Base-by-base conservation (phyloP, 108 stramenopile species). In the Chaetoceros muelleri region DNA sequence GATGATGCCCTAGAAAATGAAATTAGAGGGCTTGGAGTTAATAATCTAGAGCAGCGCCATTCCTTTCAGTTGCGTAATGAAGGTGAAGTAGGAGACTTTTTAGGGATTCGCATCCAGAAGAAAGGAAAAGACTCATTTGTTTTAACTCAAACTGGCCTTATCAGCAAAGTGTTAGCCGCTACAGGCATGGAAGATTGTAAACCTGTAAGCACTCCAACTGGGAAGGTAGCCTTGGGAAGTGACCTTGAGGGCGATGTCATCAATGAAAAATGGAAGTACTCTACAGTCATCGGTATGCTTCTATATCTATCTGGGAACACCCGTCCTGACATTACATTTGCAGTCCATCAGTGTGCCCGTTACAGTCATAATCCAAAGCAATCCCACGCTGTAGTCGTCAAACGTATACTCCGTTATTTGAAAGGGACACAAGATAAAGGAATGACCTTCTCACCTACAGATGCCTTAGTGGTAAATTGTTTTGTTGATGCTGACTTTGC, bases 401-500 rank as follows among this genome's bases (percentile, higher is more conserved):
- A 62, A 28, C 3, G 22, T 28, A 72, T 72, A 22, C 19, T 56
- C 24, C 59, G 65, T 16, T 74, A 74, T 34, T 31, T 74, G 23
- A 2, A 28, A 5, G 17, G 28, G 1, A 76, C 81, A 17, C 24
- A n/a, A 55, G 18, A 25, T 34, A 7, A 13, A 18, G 54, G 54
- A n/a, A 29, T 20, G 13, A 55, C 29, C 16, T 10, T 44, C 44
- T 10, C 44, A 16, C 44, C 44, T 44, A 16, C 16, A 16, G 57
- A 31, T 65, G 64, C 56, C 60, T 30, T 48, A 55, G 58, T 23
- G n/a, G n/a, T n/a, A n/a, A n/a, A n/a, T n/a, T n/a, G n/a, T n/a
- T n/a, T n/a, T n/a, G n/a, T n/a, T n/a, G 70, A 75, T 47, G 66
- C 70, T 2, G 74, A 67, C 29, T 70, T 71, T 48, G 65, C 70